Base-by-base conservation (phyloP, 2,329 filamentous ascomycete genomes). In the Zymoseptoria brevis region DNA sequence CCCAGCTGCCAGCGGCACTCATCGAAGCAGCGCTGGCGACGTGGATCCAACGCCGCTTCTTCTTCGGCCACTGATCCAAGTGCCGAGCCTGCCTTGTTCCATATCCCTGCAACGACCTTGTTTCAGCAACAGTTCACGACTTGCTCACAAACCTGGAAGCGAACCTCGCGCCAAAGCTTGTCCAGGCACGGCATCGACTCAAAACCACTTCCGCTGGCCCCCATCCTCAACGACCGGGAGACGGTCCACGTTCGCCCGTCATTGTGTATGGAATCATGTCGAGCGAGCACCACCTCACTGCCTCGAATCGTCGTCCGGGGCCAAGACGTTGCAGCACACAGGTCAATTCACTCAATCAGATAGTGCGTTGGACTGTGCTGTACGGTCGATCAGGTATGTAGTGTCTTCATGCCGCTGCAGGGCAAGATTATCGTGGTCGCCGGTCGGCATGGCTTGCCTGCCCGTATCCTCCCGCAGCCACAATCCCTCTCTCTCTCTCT, bases 141-240 rank as follows among this genome's bases (percentile, higher is more conserved):
- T 57, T 29, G 26, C 26, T 6, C 35, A 45, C 35, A 45, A 41
- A 16, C 35, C 35, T 45, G 57, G 59, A 65, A 65, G 64, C 64
- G 64, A 64, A 55, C 62, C 60, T 65, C 59, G 60, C 60, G 56
- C 61, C 63, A 55, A 61, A 60, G 60, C 59, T 63, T 62, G 59
- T 63, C 57, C 54, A 57, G 56, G 58, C 62, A 53, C 55, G 53
- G 35, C 13, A 7, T 45, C 35, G 35, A 45, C 35, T 16, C 35
- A 45, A 45, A 41, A 16, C 16, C 16, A 6, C 9, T 41, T 41
- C 35, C 11, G 35, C 35, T 41, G 35, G 26, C 35, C 35, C 35
- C 11, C 35, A 45, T 45, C 35, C 16, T 13, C 35, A n/a, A 45
- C 13, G 35, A 45, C n/a, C 16, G 13, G 35, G 35, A 45, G 16